These are phyloP conservation scores for Macrophomina pseudophaseolina DNA, from an alignment of 2,329 filamentous ascomycete species.

Conservation along the genomic window DNA sequence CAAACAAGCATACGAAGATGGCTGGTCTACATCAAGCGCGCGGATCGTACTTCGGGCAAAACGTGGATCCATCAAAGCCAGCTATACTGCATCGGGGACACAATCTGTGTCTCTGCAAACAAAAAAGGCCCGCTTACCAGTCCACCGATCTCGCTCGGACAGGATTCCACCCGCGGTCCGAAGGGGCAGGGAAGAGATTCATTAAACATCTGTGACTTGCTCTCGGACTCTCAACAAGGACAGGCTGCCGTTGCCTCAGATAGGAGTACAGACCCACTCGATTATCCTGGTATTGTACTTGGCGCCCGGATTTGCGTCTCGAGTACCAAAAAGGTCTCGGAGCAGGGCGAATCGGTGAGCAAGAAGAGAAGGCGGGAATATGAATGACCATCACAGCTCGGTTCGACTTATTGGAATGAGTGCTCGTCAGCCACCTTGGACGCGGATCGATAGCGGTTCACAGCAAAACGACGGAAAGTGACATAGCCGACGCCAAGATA, in stretches of 20 bases:
- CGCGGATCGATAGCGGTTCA: neutral
- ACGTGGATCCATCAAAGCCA: neutral
- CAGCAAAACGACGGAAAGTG: neutral
- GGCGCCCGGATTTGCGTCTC: neutral
- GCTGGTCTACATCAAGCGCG: neutral
- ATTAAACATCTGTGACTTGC: too few species aligned
- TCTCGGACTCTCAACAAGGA: neutral
- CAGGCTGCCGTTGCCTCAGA: neutral
- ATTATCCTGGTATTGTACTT: neutral
- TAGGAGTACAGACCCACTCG: conserved; percentile 2
- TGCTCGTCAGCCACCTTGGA: neutral
- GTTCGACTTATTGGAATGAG: neutral
- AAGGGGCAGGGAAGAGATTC: too few species aligned
- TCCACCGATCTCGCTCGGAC: too few species aligned
- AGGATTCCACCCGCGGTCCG: too few species aligned
- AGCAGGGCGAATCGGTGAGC: neutral
- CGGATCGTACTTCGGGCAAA: neutral
- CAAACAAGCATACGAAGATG: neutral
- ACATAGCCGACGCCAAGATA: neutral
- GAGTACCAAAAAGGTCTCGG: neutral
- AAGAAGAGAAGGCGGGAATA: neutral
- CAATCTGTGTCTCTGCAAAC: neutral
- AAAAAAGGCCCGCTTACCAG: too few species aligned
- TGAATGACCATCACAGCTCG: neutral
- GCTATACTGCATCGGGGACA: neutral